Percentiles rank a stretch among this genome's conserved stretches.
These are phyloP conservation scores for Coemansia sp. DNA, from an alignment of 371 early-diverging fungal genomes.

Conservation along the genomic window DNA sequence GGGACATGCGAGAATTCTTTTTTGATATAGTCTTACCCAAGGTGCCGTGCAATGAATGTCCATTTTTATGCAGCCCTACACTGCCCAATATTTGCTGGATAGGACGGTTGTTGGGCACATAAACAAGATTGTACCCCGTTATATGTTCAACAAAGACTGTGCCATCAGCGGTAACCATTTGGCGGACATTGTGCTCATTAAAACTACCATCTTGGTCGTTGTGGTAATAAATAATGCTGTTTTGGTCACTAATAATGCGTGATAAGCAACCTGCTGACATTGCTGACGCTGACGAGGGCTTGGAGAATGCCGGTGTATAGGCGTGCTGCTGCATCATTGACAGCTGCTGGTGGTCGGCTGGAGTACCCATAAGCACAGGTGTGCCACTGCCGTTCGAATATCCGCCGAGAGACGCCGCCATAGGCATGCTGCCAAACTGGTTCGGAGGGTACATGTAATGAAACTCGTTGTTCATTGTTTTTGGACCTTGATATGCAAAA, in stretches of 20 bases:
- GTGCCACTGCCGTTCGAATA: background rate
- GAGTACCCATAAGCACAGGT: conserved; percentile 6
- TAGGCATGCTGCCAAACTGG: conserved; percentile 21
- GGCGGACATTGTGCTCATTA: conserved; percentile 27
- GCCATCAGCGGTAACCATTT: conserved; percentile 30
- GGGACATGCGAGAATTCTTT: background rate
- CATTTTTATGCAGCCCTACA: background rate
- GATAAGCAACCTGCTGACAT: conserved; percentile 10
- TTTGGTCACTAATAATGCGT: conserved; percentile 25
- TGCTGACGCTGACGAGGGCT: conserved; percentile 13
- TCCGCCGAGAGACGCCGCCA: conserved; percentile 10
- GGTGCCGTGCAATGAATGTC: background rate
- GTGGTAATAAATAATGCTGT: conserved; percentile 35
- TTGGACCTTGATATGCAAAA: conserved; percentile 4
- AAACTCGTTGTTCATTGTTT: conserved; percentile 3
- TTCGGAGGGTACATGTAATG: conserved; percentile 27
- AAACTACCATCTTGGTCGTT: conserved; percentile 12
- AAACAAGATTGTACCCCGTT: conserved; percentile 36
- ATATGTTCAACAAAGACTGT: conserved; percentile 39
- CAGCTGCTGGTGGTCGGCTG: conserved; percentile 18
- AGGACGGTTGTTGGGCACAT: conserved; percentile 22
- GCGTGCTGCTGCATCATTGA: conserved; percentile 22
- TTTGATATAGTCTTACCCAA: background rate
- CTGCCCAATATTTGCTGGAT: conserved; percentile 21
- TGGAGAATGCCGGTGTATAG: conserved; percentile 1